A percentile compares a stretch with the other conserved stretches of the same genome.
These are phyloP conservation scores for Ambrosiella cleistominuta DNA, from an alignment of 2,329 filamentous ascomycete genomes.

Conservation along the genomic window DNA sequence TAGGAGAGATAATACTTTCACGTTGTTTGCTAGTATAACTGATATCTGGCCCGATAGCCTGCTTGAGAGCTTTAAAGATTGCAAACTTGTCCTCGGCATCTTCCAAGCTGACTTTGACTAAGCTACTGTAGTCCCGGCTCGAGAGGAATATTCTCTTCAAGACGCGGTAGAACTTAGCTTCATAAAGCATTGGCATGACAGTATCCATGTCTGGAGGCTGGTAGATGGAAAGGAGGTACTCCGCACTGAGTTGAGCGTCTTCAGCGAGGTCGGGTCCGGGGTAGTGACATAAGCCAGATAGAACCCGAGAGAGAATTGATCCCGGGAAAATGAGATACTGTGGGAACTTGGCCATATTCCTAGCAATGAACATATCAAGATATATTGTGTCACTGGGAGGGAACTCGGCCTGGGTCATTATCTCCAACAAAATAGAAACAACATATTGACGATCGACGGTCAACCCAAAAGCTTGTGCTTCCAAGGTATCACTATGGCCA, in stretches of 20 bases:
- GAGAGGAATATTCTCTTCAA: conserved; percentile 72
- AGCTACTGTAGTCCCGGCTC: conserved; percentile 61
- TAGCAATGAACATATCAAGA: conserved; percentile 94
- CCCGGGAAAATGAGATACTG: conserved; percentile 87
- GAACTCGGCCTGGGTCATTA: conserved; percentile 69
- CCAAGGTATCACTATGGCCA: conserved; percentile 33
- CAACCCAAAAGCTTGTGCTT: conserved; percentile 48
- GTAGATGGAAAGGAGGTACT: conserved; percentile 87
- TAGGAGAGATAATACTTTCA: conserved; percentile 49
- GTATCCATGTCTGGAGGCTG: conserved; percentile 66
- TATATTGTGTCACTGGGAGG: conserved; percentile 72
- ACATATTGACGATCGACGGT: conserved; percentile 85
- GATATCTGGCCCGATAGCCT: conserved; percentile 25
- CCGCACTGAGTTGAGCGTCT: conserved; percentile 90
- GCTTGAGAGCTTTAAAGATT: conserved; percentile 58
- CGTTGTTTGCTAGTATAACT: conserved; percentile 55
- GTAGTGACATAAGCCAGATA: conserved; percentile 70
- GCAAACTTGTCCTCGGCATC: conserved; percentile 58
- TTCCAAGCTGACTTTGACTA: conserved; percentile 69
- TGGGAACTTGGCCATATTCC: conserved; percentile 89
- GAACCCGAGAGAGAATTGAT: conserved; percentile 62
- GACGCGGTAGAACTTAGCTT: conserved; percentile 76
- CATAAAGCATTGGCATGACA: conserved; percentile 59
- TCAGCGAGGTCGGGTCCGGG: conserved; percentile 66
- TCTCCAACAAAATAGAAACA: conserved; percentile 73